These are phyloP conservation scores for Entomortierella parvispora DNA, from an alignment of 192 early-diverging fungal genomes.

Conservation along the genomic window DNA sequence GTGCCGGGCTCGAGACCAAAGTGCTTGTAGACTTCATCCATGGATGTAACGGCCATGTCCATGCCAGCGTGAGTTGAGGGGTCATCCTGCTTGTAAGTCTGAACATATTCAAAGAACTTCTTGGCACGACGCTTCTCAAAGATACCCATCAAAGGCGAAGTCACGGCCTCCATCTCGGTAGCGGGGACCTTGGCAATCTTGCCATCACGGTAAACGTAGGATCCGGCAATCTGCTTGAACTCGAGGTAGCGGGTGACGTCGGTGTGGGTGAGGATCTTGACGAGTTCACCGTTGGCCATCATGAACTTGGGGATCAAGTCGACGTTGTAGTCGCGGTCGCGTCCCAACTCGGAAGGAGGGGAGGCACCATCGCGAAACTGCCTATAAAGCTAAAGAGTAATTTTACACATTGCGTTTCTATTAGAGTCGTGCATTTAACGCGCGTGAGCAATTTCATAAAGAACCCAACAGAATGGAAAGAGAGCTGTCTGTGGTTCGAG, in stretches of 20 bases:
- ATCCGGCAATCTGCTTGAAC: conserved; percentile 95
- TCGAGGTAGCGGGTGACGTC: conserved; percentile 98
- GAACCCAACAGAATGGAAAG: no score
- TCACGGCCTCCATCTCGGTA: conserved; percentile 86
- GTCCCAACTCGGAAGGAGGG: conserved; percentile 66
- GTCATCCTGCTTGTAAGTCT: conserved; percentile 89
- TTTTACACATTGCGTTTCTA: neutral
- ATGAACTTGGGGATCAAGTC: conserved; percentile 99
- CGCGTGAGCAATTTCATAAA: conserved; percentile 34
- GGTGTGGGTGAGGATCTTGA: conserved; percentile 96
- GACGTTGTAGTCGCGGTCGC: conserved; percentile 93
- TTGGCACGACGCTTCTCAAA: conserved; percentile 94
- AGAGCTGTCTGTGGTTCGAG: no score
- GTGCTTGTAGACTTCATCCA: conserved; percentile 88
- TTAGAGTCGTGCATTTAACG: neutral
- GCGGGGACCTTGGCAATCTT: conserved; percentile 96
- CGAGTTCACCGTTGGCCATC: conserved; percentile 98
- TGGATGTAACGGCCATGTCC: conserved; percentile 78
- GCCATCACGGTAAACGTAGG: conserved; percentile 90
- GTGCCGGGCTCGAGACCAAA: conserved; percentile 94
- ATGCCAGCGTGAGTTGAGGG: conserved; percentile 84
- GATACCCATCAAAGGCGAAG: conserved; percentile 88
- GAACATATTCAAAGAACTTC: conserved; percentile 96
- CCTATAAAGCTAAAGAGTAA: conserved; percentile 67
- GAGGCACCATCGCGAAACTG: conserved; percentile 70